A percentile compares a stretch with the other conserved stretches of the same genome.
Conservation (phyloP, 2,329 filamentous ascomycete species). For the Dactylellina leptospora region DNA sequence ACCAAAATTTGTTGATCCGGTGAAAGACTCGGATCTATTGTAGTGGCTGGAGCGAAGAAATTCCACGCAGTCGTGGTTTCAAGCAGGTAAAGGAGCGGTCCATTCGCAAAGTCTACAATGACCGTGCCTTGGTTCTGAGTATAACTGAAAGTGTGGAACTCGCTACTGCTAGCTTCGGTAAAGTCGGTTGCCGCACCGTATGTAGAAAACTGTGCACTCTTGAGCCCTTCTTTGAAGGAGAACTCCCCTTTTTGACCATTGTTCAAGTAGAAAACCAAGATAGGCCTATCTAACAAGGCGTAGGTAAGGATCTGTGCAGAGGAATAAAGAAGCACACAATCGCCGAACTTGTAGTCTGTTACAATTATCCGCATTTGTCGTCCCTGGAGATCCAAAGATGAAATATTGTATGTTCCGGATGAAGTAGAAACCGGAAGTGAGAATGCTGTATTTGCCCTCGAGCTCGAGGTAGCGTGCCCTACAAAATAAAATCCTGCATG, state of each 20-base stretch:
- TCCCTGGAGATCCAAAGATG: conserved; percentile 65
- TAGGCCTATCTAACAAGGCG: conserved; percentile 63
- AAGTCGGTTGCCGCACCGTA: conserved; percentile 59
- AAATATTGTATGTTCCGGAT: conserved; percentile 62
- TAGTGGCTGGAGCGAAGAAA: conserved; percentile 67
- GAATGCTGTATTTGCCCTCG: conserved; percentile 63
- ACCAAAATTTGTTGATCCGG: conserved; percentile 64
- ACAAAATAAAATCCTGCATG: conserved; percentile 65
- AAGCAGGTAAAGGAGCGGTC: conserved; percentile 65
- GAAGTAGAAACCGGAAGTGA: conserved; percentile 63
- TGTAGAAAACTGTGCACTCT: conserved; percentile 60
- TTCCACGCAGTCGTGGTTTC: conserved; percentile 67
- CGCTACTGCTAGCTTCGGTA: conserved; percentile 54
- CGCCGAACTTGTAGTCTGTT: conserved; percentile 66
- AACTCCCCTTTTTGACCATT: conserved; percentile 65
- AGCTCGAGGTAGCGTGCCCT: conserved; percentile 63
- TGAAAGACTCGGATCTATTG: conserved; percentile 62
- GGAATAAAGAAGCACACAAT: conserved; percentile 64
- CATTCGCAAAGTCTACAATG: conserved; percentile 64
- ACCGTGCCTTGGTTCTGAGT: conserved; percentile 64
- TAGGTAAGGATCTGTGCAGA: conserved; percentile 66
- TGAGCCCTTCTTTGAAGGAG: conserved; percentile 62
- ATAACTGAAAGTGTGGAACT: conserved; percentile 62
- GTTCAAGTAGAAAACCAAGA: conserved; percentile 65
- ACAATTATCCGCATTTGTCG: conserved; percentile 67